Percentiles rank a stretch among this genome's conserved stretches.
Conservation (phyloP, 2,329 filamentous ascomycete species). For the Trichoderma koningii region DNA sequence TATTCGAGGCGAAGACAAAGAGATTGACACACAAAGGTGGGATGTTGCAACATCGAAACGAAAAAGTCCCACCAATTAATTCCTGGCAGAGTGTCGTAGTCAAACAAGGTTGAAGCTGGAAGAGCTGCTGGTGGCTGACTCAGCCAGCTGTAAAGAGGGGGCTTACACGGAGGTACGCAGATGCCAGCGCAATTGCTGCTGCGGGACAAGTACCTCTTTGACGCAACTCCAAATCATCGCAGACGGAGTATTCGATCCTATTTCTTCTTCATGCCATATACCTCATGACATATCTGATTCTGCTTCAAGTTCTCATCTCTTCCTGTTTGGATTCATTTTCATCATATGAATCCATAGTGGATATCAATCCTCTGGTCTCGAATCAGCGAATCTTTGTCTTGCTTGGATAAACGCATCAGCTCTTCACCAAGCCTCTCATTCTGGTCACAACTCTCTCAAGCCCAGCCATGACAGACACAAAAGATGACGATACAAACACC, state of each 20-base stretch:
- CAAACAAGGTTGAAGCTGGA: no score
- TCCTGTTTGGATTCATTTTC: neutral
- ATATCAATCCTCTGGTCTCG: neutral
- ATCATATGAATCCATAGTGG: neutral
- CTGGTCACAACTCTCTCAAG: neutral
- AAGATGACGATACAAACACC: constrained; percentile 29
- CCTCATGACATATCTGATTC: no score
- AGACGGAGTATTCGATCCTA: no score
- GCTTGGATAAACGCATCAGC: neutral
- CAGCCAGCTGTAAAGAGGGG: no score
- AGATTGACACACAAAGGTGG: neutral
- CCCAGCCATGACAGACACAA: constrained; percentile 26
- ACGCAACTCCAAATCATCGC: no score
- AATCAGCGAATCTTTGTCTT: neutral
- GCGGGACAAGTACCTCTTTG: no score
- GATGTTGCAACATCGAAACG: neutral
- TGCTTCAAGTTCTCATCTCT: neutral
- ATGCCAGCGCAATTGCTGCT: no score
- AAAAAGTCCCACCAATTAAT: neutral
- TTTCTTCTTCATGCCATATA: no score
- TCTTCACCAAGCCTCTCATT: neutral
- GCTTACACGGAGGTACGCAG: no score
- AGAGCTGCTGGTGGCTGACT: no score
- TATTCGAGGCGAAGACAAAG: neutral
- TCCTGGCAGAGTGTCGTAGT: no score